phyloP scores from a whole-genome alignment of 2,329 filamentous ascomycete species.

The Aureobasidium sp. region DNA sequence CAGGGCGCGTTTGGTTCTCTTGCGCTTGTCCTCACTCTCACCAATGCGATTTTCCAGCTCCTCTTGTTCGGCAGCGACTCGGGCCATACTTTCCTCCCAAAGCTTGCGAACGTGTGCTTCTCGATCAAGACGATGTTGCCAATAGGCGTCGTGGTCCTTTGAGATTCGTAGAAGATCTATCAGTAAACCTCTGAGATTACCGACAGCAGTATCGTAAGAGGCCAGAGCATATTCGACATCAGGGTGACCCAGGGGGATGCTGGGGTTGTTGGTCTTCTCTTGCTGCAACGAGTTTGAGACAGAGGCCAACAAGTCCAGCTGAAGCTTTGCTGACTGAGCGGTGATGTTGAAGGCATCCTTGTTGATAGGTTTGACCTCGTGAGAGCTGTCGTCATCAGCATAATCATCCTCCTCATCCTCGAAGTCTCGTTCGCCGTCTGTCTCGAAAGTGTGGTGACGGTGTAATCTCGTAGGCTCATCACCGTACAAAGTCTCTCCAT shows the following conservation, averaged over 20 bases:
- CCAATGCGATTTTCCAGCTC: slow-evolving; percentile 78
- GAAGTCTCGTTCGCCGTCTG: slow-evolving; percentile 47
- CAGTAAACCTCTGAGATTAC: slow-evolving; percentile 74
- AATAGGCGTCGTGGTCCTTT: slow-evolving; percentile 87
- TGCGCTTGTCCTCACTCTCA: slow-evolving; percentile 83
- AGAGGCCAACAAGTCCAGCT: slow-evolving; percentile 80
- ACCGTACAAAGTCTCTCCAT: slow-evolving; percentile 36
- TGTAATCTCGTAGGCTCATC: slow-evolving; percentile 7
- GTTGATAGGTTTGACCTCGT: slow-evolving; percentile 61
- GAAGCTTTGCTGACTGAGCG: slow-evolving; percentile 85
- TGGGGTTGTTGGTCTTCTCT: slow-evolving; percentile 62
- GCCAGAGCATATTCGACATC: slow-evolving; percentile 66
- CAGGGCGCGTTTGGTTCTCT: slow-evolving; percentile 78
- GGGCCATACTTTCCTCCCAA: slow-evolving; percentile 99
- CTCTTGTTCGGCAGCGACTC: slow-evolving; percentile 91
- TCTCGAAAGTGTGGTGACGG: background rate
- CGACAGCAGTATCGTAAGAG: slow-evolving; percentile 84
- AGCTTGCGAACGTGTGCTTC: slow-evolving; percentile 86
- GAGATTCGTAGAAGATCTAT: slow-evolving; percentile 86
- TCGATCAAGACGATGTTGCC: slow-evolving; percentile 89
- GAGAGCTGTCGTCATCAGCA: slow-evolving; percentile 70
- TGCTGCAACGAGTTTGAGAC: slow-evolving; percentile 73
- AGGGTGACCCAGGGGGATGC: slow-evolving; percentile 64
- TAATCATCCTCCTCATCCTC: slow-evolving; percentile 60
- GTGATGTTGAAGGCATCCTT: slow-evolving; percentile 97